Evolutionary conservation across 2,329 filamentous ascomycete genomes (phyloP).

Genomic region (Pseudogymnoascus verrucosus): DNA sequence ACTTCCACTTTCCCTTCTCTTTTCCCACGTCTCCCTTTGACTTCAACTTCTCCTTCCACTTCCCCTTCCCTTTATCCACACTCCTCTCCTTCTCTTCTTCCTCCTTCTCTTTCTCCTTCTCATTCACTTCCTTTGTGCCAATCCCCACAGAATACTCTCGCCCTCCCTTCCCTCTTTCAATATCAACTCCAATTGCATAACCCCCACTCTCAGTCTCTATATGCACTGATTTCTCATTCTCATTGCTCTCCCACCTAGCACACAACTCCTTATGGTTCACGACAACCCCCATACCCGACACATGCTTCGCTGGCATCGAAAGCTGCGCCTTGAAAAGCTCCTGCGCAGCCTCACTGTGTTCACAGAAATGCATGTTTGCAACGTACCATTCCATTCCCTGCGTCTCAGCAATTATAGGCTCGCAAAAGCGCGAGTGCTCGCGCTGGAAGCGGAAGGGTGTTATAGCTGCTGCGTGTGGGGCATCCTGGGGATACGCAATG

Average conservation of each 20-base stretch:
- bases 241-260: background rate
- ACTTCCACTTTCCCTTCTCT: background rate
- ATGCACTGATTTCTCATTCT: background rate
- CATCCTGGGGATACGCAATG: slow-evolving; percentile 1
- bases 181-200: background rate
- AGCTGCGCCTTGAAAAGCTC: background rate
- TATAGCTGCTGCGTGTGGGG: background rate
- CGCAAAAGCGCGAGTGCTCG: background rate
- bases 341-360: background rate
- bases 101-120: background rate
- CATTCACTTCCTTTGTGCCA: background rate
- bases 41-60: background rate
- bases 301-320: background rate
- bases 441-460: slow-evolving; percentile 6
- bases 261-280: background rate
- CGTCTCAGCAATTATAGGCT: background rate
- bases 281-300: background rate
- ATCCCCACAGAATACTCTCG: background rate
- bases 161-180: background rate
- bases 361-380: slow-evolving; percentile 1
- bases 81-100: background rate
- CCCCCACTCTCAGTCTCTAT: background rate
- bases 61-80: background rate
- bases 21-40: background rate
- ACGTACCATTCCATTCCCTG: slow-evolving; percentile 1